phyloP scores from a whole-genome alignment of 768 basidiomycete species.

The Phanerodontia chrysosporium region DNA sequence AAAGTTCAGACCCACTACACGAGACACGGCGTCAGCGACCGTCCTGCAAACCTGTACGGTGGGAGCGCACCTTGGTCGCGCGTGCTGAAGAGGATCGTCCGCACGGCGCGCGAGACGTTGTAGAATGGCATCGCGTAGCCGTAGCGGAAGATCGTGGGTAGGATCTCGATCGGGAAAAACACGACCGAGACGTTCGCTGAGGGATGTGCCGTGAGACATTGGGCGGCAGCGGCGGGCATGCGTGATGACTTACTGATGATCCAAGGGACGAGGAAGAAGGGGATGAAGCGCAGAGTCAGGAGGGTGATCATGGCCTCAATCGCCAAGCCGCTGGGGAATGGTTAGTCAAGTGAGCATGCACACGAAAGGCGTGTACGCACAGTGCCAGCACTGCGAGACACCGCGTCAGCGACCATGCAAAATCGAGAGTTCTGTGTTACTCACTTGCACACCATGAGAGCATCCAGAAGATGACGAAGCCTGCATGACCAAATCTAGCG shows the following conservation, averaged over 20 bases:
- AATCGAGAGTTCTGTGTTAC: background rate
- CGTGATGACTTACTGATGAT: conserved; percentile 49
- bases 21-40: background rate
- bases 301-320: conserved; percentile 56
- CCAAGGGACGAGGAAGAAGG: conserved; percentile 61
- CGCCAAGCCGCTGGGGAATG: conserved; percentile 47
- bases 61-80: conserved; percentile 49
- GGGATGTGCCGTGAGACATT: background rate
- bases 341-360: background rate
- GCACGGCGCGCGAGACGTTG: conserved; percentile 57
- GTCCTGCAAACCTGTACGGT: background rate
- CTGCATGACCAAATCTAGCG: conserved; percentile 42
- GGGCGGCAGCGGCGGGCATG: background rate
- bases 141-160: conserved; percentile 58
- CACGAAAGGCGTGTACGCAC: conserved; percentile 29
- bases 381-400: conserved; percentile 39
- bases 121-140: conserved; percentile 73
- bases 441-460: conserved; percentile 46
- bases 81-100: conserved; percentile 63
- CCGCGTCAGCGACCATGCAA: background rate
- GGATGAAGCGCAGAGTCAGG: conserved; percentile 46
- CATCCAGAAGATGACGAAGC: conserved; percentile 69
- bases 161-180: conserved; percentile 51
- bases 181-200: conserved; percentile 56
- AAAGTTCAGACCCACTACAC: conserved; percentile 57